Conservation (phyloP, 2,329 filamentous ascomycete genomes). For the Arthroderma sp. region DNA sequence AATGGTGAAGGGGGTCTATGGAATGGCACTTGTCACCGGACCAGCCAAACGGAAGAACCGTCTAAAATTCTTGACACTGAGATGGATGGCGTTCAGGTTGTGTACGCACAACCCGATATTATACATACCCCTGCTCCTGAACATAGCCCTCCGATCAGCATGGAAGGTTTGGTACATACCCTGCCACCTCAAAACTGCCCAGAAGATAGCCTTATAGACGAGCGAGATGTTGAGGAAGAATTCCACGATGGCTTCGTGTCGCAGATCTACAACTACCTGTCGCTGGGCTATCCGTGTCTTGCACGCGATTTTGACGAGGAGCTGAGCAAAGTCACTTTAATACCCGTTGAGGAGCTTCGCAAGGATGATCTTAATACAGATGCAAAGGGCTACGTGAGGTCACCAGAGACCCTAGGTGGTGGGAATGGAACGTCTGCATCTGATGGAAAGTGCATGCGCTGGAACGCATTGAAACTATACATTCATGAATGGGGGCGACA, state of each 20-base stretch:
- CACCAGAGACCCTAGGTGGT: conserved; percentile 13
- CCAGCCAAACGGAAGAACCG: conserved; percentile 8
- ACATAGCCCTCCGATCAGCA: too few species aligned
- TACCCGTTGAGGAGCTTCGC: conserved; percentile 55
- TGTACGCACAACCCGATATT: too few species aligned
- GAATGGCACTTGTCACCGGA: conserved; percentile 31
- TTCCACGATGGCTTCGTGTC: conserved; percentile 78
- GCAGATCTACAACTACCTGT: conserved; percentile 94
- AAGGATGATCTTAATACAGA: conserved; percentile 53
- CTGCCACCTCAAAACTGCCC: too few species aligned
- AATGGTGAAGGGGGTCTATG: conserved; percentile 34
- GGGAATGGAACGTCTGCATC: conserved; percentile 16
- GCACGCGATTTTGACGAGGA: conserved; percentile 75
- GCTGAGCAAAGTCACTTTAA: conserved; percentile 63
- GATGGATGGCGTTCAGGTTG: not conserved
- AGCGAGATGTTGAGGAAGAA: conserved; percentile 41
- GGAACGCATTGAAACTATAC: conserved; percentile 72
- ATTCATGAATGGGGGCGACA: conserved; percentile 83
- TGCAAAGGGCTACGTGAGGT: conserved; percentile 61
- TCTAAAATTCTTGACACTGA: conserved; percentile 2
- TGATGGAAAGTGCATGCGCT: conserved; percentile 52
- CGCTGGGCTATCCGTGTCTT: conserved; percentile 76
- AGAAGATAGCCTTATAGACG: not conserved
- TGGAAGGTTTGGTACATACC: too few species aligned
- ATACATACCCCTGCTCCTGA: too few species aligned